Percentiles rank a stretch among this genome's conserved stretches.
These are phyloP conservation scores for Vanilla planifolia DNA, from an alignment of 106 monocot genomes.

Conservation along the genomic window DNA sequence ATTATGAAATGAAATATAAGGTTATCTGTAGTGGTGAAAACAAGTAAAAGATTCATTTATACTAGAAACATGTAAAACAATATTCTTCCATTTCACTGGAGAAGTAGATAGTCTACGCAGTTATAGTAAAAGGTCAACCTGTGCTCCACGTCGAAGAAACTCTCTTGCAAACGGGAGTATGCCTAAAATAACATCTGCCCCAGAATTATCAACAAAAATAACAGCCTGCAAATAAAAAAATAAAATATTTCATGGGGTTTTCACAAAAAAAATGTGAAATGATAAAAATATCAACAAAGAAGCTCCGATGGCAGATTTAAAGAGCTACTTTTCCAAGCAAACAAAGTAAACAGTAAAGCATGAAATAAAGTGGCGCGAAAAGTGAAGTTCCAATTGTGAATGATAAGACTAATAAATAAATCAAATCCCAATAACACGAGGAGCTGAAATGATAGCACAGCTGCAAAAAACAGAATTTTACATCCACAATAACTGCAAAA, in stretches of 20 bases:
- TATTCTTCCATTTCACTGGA: too few relatives aligned
- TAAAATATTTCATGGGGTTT: neutral
- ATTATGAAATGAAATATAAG: neutral
- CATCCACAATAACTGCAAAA: too few relatives aligned
- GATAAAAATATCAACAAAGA: neutral
- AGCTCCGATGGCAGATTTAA: neutral
- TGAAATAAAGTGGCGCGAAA: too few relatives aligned
- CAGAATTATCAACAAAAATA: conserved; percentile 97
- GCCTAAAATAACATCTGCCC: conserved; percentile 89
- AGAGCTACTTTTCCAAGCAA: too few relatives aligned
- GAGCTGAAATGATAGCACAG: too few relatives aligned
- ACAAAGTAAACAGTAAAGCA: too few relatives aligned
- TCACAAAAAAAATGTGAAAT: neutral
- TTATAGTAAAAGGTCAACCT: conserved; percentile 30
- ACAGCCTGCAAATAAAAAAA: conserved; percentile 46
- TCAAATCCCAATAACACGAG: too few relatives aligned
- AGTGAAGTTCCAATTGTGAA: too few relatives aligned
- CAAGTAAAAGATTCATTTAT: neutral
- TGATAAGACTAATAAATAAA: too few relatives aligned
- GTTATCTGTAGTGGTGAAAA: neutral
- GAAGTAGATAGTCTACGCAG: neutral
- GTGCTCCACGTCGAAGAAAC: conserved; percentile 70
- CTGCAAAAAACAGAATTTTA: too few relatives aligned
- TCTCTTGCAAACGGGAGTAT: conserved; percentile 98
- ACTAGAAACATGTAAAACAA: too few relatives aligned